Conservation (phyloP, 129 eudicot species). For the Oenanthe sinensis region DNA sequence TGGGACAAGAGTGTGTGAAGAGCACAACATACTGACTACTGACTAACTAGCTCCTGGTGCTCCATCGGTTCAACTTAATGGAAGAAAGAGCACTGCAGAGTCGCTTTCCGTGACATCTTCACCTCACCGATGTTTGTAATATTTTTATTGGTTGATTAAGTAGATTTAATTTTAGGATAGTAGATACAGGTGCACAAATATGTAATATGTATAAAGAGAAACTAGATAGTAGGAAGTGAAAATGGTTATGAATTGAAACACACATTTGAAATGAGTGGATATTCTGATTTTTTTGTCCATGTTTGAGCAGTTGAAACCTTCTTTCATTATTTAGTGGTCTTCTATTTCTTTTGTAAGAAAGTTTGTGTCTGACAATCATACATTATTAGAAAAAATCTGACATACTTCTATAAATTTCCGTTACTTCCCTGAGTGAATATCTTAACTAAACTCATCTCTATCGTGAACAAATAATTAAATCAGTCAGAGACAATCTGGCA, state of each 20-base stretch:
- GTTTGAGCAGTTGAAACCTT: neutral
- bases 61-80: neutral
- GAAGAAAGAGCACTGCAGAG: neutral
- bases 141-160: neutral
- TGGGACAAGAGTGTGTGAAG: constrained; percentile 30
- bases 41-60: neutral
- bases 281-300: neutral
- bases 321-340: neutral
- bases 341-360: neutral
- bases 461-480: neutral
- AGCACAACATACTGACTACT: constrained; percentile 30
- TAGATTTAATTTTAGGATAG: constrained; percentile 5
- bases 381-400: too few species aligned
- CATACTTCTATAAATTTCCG: neutral
- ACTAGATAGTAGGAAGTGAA: neutral
- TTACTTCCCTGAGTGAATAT: neutral
- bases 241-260: neutral
- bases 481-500: neutral
- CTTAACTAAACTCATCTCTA: neutral
- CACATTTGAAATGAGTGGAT: neutral
- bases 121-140: constrained; percentile 3
- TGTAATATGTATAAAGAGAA: constrained; percentile 8
- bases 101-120: neutral
- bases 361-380: neutral
- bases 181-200: neutral